These are phyloP conservation scores for Chrysanthemum makinoi DNA, from an alignment of 129 eudicot genomes.

Conservation along the genomic window DNA sequence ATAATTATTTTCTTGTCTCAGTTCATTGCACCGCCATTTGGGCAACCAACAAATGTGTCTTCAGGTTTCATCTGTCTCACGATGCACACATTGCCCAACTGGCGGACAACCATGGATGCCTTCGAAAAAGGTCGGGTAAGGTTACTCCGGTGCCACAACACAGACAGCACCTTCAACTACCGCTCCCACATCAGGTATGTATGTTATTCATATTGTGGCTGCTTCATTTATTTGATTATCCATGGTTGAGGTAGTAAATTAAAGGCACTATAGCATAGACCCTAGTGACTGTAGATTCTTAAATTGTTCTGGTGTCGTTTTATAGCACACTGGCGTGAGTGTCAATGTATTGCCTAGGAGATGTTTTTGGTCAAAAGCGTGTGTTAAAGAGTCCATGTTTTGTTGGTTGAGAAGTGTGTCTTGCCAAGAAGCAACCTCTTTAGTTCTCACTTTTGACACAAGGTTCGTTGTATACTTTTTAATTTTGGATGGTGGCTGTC, in stretches of 20 bases:
- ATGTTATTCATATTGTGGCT: not conserved
- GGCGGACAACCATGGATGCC: constrained; percentile 79
- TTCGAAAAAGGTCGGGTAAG: constrained; percentile 45
- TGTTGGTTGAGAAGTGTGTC: not conserved
- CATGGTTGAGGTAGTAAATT: not conserved
- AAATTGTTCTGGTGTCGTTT: not conserved
- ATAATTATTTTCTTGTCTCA: constrained; percentile 34
- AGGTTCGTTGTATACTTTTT: not conserved
- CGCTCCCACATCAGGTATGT: constrained; percentile 42
- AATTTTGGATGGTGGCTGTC: not conserved
- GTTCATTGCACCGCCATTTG: constrained; percentile 61
- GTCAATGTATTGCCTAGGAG: not conserved
- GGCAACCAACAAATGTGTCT: constrained; percentile 54
- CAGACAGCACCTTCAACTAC: constrained; percentile 50
- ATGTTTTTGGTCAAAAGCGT: not conserved
- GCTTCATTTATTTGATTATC: not conserved
- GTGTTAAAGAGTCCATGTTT: not conserved
- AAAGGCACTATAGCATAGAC: not conserved
- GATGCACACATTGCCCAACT: constrained; percentile 46
- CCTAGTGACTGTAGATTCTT: not conserved
- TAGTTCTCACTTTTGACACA: not conserved
- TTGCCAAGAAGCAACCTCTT: not conserved
- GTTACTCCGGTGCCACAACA: constrained; percentile 44
- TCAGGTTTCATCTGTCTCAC: constrained; percentile 68
- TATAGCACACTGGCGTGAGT: not conserved